Evolutionary conservation across 371 early-diverging fungal species (phyloP), one percentile per base, ranked within the genome.

Genomic region (Mortierella sp.): DNA sequence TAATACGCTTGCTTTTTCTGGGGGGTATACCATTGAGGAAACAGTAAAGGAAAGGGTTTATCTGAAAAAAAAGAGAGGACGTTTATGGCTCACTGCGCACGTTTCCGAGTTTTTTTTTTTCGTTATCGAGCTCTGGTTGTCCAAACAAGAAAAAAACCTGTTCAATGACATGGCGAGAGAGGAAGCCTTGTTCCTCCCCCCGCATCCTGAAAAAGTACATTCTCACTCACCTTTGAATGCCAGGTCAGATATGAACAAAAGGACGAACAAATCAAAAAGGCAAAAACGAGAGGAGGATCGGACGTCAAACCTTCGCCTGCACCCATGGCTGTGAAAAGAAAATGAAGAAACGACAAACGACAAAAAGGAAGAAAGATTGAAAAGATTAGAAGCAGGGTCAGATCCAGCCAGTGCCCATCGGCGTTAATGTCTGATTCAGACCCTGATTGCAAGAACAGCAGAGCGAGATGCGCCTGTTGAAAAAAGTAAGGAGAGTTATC

Each of bases 391-490:
- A 72, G 21, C 37, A 37, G 37, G 37, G 72, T 34, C 48, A 48
- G 21, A 37, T 64, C 64, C 37, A 64, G 37, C 31, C 64, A 64
- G 31, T 31, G 37, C 21, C 21, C 6, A 37, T 64, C 0, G 31
- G 5, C 21, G 6, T 21, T 10, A 0, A 24, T 6, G n/a, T 43
- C 43, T 59, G 46, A 34, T 46, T 61, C 37, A 71, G 51, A 31
- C 74, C 44, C 54, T 48, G 71, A 74, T 77, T 59, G 64, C 37
- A n/a, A n/a, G n/a, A n/a, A n/a, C n/a, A n/a, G n/a, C n/a, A 61
- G 34, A 5, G 31, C 0, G 31, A 37, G 19, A 28, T 31, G 37
- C 31, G 64, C 64, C 31, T 37, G 8, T 64, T 64, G 37, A 64
- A 64, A 64, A 21, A 34, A 61, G 26, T 13, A 16, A n/a, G 13